These are phyloP conservation scores for Triticum urartu DNA, from an alignment of 176 grass and related monocot species.

Conservation along the genomic window DNA sequence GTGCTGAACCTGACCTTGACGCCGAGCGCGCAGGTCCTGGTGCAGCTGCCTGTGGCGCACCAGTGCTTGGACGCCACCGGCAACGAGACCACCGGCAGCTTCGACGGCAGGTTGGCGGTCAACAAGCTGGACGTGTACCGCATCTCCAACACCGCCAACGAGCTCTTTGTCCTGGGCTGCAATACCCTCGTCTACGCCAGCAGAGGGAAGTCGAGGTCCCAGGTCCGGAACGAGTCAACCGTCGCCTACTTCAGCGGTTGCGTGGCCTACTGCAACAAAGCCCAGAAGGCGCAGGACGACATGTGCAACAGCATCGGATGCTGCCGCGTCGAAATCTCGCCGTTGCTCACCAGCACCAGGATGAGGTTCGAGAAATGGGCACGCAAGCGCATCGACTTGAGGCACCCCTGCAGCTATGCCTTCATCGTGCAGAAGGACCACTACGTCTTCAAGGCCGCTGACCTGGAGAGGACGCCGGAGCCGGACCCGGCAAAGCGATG, in stretches of 20 bases:
- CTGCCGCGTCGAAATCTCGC: not conserved
- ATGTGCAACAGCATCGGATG: not conserved
- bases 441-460: not conserved
- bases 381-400: rapidly evolving
- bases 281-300: rapidly evolving
- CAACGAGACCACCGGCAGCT: too few relatives aligned
- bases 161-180: not conserved
- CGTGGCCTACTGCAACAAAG: not conserved
- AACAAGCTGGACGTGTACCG: too few relatives aligned
- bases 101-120: too few relatives aligned
- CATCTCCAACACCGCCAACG: not conserved
- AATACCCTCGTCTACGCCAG: not conserved
- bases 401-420: not conserved
- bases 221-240: too few relatives aligned
- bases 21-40: too few relatives aligned
- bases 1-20: too few relatives aligned
- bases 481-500: not conserved
- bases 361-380: not conserved
- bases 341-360: not conserved
- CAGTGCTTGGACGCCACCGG: too few relatives aligned
- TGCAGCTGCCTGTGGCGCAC: too few relatives aligned
- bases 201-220: too few relatives aligned
- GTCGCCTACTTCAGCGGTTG: not conserved
- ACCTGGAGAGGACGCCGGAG: not conserved
- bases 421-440: not conserved